Percentiles rank a stretch among this genome's conserved stretches.
Conservation (phyloP, 805 yeast genomes). For the Schizosaccharomyces japonicus region DNA sequence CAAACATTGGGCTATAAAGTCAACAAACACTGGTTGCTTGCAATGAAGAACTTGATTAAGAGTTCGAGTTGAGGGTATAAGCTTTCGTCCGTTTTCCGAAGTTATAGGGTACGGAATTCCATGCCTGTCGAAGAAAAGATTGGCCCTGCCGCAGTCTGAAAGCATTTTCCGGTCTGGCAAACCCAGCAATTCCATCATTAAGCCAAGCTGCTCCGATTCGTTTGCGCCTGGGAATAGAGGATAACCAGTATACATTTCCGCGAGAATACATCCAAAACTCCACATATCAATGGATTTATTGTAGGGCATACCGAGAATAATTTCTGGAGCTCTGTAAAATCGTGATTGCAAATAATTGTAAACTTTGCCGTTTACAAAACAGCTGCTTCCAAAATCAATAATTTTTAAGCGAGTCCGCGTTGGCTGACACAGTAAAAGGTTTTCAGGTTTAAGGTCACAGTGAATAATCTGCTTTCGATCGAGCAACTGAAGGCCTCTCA, state of each 20-base stretch:
- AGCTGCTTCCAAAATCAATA: constrained; percentile 52
- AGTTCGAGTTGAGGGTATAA: background rate
- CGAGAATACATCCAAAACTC: constrained; percentile 92
- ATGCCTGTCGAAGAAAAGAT: constrained; percentile 17
- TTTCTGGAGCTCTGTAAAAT: constrained; percentile 87
- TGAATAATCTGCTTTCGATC: constrained; percentile 40
- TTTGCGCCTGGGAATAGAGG: constrained; percentile 91
- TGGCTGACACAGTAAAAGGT: constrained; percentile 27
- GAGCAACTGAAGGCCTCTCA: constrained; percentile 35
- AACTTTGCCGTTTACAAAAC: constrained; percentile 42
- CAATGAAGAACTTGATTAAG: background rate
- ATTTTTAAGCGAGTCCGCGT: constrained; percentile 31
- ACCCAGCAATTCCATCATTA: constrained; percentile 72
- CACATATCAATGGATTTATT: constrained; percentile 69
- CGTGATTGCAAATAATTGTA: constrained; percentile 90
- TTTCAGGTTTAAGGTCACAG: constrained; percentile 74
- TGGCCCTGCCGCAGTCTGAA: constrained; percentile 15
- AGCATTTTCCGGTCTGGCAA: constrained; percentile 38
- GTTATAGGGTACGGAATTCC: constrained; percentile 14
- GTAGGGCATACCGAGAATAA: constrained; percentile 72
- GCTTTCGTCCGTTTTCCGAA: background rate
- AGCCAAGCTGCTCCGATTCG: constrained; percentile 69
- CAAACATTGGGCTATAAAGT: constrained; percentile 35
- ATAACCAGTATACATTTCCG: constrained; percentile 80
- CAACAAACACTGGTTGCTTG: constrained; percentile 10